phyloP scores from a whole-genome alignment of 2,329 filamentous ascomycete species.

The Fusarium tuaranense region DNA sequence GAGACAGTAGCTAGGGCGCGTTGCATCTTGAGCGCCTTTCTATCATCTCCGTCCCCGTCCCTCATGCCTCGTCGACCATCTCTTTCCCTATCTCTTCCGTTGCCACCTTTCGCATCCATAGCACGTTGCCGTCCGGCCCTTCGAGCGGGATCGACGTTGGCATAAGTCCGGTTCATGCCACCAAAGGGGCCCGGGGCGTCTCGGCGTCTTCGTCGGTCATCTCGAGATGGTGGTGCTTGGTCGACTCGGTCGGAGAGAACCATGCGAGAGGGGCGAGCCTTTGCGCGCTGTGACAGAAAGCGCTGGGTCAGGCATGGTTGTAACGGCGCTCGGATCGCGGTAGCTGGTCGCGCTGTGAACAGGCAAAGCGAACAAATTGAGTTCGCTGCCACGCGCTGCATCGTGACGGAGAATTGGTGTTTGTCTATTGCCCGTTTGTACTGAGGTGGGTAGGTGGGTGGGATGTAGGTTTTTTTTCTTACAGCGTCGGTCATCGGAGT shows the following conservation, averaged over 20 bases:
- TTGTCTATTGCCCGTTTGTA: background rate
- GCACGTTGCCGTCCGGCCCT: constrained; percentile 29
- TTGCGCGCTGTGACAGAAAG: constrained; percentile 51
- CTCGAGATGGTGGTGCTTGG: constrained; percentile 51
- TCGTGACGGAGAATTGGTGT: constrained; percentile 17
- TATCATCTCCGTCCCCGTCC: constrained; percentile 53
- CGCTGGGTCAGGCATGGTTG: constrained; percentile 52
- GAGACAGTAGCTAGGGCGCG: constrained; percentile 79
- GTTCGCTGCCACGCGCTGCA: constrained; percentile 39
- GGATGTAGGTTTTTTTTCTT: constrained; percentile 17
- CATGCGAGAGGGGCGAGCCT: constrained; percentile 65
- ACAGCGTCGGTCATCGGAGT: constrained; percentile 34
- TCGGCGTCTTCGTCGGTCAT: constrained; percentile 52
- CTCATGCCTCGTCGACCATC: constrained; percentile 48
- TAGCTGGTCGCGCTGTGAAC: constrained; percentile 25
- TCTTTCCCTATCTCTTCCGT: constrained; percentile 46
- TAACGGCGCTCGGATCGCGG: constrained; percentile 24
- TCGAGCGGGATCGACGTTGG: constrained; percentile 50
- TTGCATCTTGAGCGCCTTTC: constrained; percentile 95
- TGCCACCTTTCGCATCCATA: constrained; percentile 32
- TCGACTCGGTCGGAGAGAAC: constrained; percentile 67
- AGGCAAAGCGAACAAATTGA: constrained; percentile 43
- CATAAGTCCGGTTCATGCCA: constrained; percentile 67
- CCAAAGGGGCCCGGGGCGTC: constrained; percentile 62
- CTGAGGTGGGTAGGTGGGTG: background rate